Percentiles rank a stretch among this genome's conserved stretches.
These are phyloP conservation scores for Citrullus colocynthis DNA, from an alignment of 306 rosid species.

Conservation along the genomic window DNA sequence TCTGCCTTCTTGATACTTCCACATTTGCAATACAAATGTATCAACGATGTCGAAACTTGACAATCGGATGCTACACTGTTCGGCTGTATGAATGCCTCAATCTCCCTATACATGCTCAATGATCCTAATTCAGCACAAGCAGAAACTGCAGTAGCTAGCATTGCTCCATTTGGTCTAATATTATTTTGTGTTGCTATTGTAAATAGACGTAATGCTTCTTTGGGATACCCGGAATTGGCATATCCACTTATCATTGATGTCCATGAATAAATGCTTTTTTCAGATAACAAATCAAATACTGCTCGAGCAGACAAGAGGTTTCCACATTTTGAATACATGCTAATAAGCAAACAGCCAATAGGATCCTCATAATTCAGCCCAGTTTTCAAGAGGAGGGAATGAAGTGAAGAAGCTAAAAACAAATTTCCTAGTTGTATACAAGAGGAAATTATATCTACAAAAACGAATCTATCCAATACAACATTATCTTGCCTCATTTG, in stretches of 20 bases:
- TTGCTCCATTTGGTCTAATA: conserved; percentile 9
- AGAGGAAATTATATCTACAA: conserved; percentile 1
- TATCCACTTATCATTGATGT: conserved; percentile 13
- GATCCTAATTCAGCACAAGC: conserved; percentile 13
- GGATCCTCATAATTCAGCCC: background rate
- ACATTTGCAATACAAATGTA: conserved; percentile 7
- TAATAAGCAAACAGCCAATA: background rate
- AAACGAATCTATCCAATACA: background rate
- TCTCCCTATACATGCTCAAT: background rate
- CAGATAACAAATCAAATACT: conserved; percentile 1
- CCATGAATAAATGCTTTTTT: conserved; percentile 8
- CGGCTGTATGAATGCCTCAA: background rate
- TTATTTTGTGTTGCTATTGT: background rate
- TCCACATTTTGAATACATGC: conserved; percentile 13
- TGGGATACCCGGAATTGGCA: conserved; percentile 3
- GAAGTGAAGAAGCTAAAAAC: background rate
- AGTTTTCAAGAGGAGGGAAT: background rate
- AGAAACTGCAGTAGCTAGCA: conserved; percentile 3
- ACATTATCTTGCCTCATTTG: conserved; percentile 1
- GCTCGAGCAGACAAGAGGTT: conserved; percentile 7
- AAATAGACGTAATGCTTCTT: conserved; percentile 7
- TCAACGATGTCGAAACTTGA: background rate
- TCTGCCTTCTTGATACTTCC: background rate
- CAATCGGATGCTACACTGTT: background rate
- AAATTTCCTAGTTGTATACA: background rate